phyloP scores from a whole-genome alignment of 2,329 filamentous ascomycete species.

The Pseudocercospora cruenta region DNA sequence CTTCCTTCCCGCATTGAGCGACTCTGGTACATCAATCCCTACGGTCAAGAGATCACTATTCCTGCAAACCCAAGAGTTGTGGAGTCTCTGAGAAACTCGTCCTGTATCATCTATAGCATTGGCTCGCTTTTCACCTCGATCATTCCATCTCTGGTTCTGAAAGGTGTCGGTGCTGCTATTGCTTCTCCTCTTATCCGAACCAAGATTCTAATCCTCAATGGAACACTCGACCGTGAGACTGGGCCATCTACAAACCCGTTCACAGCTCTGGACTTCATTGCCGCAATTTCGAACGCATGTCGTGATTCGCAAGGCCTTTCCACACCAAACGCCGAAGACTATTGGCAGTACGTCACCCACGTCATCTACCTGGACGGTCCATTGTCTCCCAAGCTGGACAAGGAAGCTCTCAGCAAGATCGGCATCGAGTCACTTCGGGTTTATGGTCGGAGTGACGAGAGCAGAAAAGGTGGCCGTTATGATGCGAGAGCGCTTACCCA shows the following conservation, averaged over 20 bases:
- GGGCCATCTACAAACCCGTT: constrained; percentile 69
- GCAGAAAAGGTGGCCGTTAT: constrained; percentile 65
- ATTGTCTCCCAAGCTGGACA: constrained; percentile 71
- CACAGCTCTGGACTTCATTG: constrained; percentile 78
- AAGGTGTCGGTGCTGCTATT: constrained; percentile 70
- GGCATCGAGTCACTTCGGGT: constrained; percentile 79
- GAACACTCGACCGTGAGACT: constrained; percentile 82
- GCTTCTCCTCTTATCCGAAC: constrained; percentile 57
- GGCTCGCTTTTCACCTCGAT: constrained; percentile 92
- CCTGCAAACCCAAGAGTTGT: constrained; percentile 81
- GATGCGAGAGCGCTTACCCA: constrained; percentile 75
- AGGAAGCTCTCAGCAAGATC: constrained; percentile 61
- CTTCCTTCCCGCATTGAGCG: constrained; percentile 76
- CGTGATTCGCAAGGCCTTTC: constrained; percentile 63
- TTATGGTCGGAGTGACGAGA: constrained; percentile 69
- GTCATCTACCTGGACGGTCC: constrained; percentile 76
- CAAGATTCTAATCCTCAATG: constrained; percentile 86
- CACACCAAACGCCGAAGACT: constrained; percentile 48
- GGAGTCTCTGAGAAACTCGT: constrained; percentile 65
- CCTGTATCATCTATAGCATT: constrained; percentile 84
- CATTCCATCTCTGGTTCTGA: constrained; percentile 78
- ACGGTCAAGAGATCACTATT: constrained; percentile 92
- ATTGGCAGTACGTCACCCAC: constrained; percentile 76
- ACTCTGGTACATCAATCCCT: constrained; percentile 97
- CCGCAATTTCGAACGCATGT: constrained; percentile 75